Conservation (phyloP, 1,284 basidiomycete genomes). For the Cutaneotrichosporon sp. region DNA sequence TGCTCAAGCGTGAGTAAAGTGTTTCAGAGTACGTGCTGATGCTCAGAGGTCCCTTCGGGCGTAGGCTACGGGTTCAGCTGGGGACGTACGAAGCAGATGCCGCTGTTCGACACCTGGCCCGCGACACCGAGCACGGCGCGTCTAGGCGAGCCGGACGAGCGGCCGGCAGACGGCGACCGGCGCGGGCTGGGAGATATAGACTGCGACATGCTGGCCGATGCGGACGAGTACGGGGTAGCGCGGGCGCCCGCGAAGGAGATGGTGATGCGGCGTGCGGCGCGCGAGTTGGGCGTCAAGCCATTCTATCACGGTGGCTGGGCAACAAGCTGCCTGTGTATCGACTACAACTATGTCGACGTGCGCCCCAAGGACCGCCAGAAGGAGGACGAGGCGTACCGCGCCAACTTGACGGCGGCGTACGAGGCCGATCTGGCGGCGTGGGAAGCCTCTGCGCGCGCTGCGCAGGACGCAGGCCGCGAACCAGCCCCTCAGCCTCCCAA, state of each 20-base stretch:
- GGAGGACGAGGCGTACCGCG: slow-evolving; percentile 12
- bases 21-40: no score
- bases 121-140: slow-evolving; percentile 30
- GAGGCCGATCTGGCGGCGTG: slow-evolving; percentile 9
- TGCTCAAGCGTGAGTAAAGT: slow-evolving; percentile 47
- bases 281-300: slow-evolving; percentile 46
- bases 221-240: slow-evolving; percentile 44
- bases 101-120: slow-evolving; percentile 38
- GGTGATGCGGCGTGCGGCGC: slow-evolving; percentile 39
- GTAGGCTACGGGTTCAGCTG: slow-evolving; percentile 45
- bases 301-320: not conserved
- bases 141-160: slow-evolving; percentile 26
- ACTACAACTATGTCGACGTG: slow-evolving; percentile 39
- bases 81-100: slow-evolving; percentile 47
- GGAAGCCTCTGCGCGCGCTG: slow-evolving; percentile 7
- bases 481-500: slow-evolving; percentile 12
- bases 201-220: slow-evolving; percentile 51
- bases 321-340: slow-evolving; percentile 26
- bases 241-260: slow-evolving; percentile 38
- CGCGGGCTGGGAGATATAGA: slow-evolving; percentile 46
- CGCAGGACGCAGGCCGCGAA: slow-evolving; percentile 13
- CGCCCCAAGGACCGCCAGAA: slow-evolving; percentile 26
- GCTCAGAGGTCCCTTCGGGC: slow-evolving; percentile 43
- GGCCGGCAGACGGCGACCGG: slow-evolving; percentile 21
- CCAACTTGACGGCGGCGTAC: not conserved